These are phyloP conservation scores for Scedosporium minutisporum DNA, from an alignment of 2,329 filamentous ascomycete species.

Conservation along the genomic window DNA sequence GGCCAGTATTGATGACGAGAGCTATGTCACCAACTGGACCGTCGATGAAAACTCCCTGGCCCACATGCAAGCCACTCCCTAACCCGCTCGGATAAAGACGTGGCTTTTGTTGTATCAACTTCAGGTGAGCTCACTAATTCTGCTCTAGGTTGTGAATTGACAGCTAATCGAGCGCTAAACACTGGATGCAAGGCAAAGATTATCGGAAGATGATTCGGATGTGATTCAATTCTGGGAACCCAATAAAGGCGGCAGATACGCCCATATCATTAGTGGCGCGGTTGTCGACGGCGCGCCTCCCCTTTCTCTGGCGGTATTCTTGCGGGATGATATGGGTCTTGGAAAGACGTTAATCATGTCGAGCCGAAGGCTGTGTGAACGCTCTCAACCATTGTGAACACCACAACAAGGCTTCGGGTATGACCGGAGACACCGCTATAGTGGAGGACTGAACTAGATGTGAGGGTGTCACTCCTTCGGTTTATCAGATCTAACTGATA, in stretches of 20 bases:
- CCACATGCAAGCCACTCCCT: conserved; percentile 61
- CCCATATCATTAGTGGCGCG: conserved; percentile 6
- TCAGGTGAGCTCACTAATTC: conserved; percentile 29
- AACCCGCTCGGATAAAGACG: conserved; percentile 56
- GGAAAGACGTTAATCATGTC: conserved; percentile 90
- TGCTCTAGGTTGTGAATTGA: neutral
- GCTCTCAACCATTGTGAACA: too few relatives aligned
- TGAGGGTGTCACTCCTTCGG: too few relatives aligned
- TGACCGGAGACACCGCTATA: too few relatives aligned
- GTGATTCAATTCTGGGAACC: conserved; percentile 26
- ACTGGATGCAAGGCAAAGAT: conserved; percentile 69
- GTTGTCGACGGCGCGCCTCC: conserved; percentile 36
- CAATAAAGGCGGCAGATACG: neutral
- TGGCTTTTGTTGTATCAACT: conserved; percentile 70
- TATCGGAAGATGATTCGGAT: conserved; percentile 48
- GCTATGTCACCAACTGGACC: conserved; percentile 4
- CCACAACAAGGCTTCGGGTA: too few relatives aligned
- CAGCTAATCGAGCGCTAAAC: neutral
- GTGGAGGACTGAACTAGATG: too few relatives aligned
- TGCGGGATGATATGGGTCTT: conserved; percentile 82
- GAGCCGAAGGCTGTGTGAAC: too few relatives aligned
- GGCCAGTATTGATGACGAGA: neutral
- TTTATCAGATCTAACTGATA: too few relatives aligned
- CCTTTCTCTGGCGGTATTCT: conserved; percentile 70
- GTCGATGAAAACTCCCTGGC: conserved; percentile 54